A percentile compares a stretch with the other conserved stretches of the same genome.
phyloP scores from a whole-genome alignment of 192 early-diverging fungal genomes.

The Coemansia sp. region DNA sequence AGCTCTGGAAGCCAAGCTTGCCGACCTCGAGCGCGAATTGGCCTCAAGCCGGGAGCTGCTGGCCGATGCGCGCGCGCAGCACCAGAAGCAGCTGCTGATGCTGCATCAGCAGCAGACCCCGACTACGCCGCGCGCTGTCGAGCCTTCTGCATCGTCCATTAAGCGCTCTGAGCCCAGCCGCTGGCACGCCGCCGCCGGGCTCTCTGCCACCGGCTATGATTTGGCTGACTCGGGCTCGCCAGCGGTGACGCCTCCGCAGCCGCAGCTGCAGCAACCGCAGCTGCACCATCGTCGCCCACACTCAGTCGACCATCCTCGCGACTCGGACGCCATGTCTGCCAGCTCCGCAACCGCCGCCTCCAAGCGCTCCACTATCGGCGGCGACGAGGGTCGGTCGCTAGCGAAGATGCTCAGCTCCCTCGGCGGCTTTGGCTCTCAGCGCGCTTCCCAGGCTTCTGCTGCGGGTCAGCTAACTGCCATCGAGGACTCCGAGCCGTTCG shows the following conservation, averaged over 20 bases:
- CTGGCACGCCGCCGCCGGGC: conserved; percentile 35
- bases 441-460: background rate
- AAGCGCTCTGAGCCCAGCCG: conserved; percentile 33
- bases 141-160: conserved; percentile 11
- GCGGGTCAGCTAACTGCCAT: conserved; percentile 6
- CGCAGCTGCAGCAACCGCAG: conserved; percentile 7
- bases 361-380: conserved; percentile 41
- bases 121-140: background rate
- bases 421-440: conserved; percentile 22
- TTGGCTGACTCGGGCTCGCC: conserved; percentile 24
- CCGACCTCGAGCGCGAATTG: conserved; percentile 43
- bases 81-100: conserved; percentile 42
- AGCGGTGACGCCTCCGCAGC: conserved; percentile 5
- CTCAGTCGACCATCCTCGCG: conserved; percentile 29
- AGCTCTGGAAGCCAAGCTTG: conserved; percentile 38
- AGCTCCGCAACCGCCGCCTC: background rate
- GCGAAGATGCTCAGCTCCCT: conserved; percentile 48
- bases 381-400: conserved; percentile 40
- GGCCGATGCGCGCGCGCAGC: conserved; percentile 41
- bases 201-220: conserved; percentile 44
- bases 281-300: conserved; percentile 30
- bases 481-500: conserved; percentile 6
- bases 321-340: background rate
- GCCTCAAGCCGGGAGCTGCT: conserved; percentile 22
- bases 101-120: conserved; percentile 18